Evolutionary conservation across 2,329 filamentous ascomycete genomes (phyloP).

Genomic region (Verticillium zaregamsianum): DNA sequence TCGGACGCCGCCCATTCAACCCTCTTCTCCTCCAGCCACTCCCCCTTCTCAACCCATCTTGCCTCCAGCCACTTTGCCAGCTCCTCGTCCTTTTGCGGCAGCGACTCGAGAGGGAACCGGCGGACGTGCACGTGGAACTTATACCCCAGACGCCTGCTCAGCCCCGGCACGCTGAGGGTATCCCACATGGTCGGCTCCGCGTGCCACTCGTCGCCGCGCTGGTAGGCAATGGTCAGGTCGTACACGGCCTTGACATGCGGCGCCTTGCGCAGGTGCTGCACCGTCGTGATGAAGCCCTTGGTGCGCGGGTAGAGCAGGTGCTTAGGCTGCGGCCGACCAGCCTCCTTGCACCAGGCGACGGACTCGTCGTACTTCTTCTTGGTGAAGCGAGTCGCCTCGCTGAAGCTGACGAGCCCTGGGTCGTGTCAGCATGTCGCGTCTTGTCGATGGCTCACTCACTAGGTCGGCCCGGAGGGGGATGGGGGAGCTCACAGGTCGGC

Average conservation of each 20-base stretch:
- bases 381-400: slow-evolving; percentile 59
- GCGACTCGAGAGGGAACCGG: slow-evolving; percentile 41
- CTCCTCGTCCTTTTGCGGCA: slow-evolving; percentile 42
- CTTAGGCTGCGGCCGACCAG: slow-evolving; percentile 45
- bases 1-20: slow-evolving; percentile 29
- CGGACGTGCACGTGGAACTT: slow-evolving; percentile 47
- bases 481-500: slow-evolving; percentile 45
- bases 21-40: slow-evolving; percentile 42
- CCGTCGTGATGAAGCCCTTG: slow-evolving; percentile 57
- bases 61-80: slow-evolving; percentile 49
- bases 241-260: slow-evolving; percentile 51
- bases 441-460: slow-evolving; percentile 3
- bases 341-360: slow-evolving; percentile 46
- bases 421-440: slow-evolving; percentile 29
- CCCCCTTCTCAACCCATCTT: slow-evolving; percentile 49
- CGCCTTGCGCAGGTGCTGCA: slow-evolving; percentile 48
- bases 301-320: slow-evolving; percentile 58
- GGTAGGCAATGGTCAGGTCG: slow-evolving; percentile 52
- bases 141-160: slow-evolving; percentile 36
- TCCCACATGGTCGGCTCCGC: slow-evolving; percentile 49
- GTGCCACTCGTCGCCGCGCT: slow-evolving; percentile 36
- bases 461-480: not conserved
- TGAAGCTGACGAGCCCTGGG: slow-evolving; percentile 55
- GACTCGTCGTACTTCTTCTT: slow-evolving; percentile 47
- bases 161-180: slow-evolving; percentile 35